Conservation (phyloP, 805 yeast genomes). For the Starmera dryadoides region DNA sequence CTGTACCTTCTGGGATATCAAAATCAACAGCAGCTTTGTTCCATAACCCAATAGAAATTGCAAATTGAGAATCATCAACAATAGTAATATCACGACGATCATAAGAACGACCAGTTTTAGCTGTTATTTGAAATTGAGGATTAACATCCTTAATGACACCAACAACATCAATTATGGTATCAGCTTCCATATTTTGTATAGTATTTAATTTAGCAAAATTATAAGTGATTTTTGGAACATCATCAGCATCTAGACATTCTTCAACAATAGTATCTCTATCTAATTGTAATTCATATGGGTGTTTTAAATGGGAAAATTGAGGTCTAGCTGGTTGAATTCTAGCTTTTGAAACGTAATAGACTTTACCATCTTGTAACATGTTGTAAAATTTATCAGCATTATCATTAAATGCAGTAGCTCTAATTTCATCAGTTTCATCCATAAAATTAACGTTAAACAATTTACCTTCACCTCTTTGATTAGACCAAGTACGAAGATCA, state of each 20-base stretch:
- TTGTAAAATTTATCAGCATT: constrained; percentile 75
- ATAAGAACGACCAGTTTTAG: constrained; percentile 87
- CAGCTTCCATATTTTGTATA: constrained; percentile 61
- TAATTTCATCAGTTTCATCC: constrained; percentile 93
- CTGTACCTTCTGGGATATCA: constrained; percentile 63
- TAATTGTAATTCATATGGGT: constrained; percentile 81
- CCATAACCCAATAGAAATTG: constrained; percentile 84
- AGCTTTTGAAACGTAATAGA: constrained; percentile 77
- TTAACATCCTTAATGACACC: constrained; percentile 78
- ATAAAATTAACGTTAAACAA: constrained; percentile 80
- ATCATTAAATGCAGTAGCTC: constrained; percentile 91
- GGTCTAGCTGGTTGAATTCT: constrained; percentile 79
- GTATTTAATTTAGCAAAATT: constrained; percentile 65
- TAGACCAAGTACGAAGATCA: constrained; percentile 83
- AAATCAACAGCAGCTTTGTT: constrained; percentile 81
- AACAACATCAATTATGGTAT: constrained; percentile 74
- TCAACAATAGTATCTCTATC: constrained; percentile 74
- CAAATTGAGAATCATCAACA: constrained; percentile 78
- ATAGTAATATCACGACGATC: constrained; percentile 84
- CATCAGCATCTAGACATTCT: constrained; percentile 53
- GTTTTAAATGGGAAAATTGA: constrained; percentile 73
- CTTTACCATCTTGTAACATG: constrained; percentile 79
- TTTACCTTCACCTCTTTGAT: constrained; percentile 82
- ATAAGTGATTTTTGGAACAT: constrained; percentile 75
- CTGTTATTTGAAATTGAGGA: constrained; percentile 70